These are phyloP conservation scores for Colletotrichum lentis DNA, from an alignment of 2,329 filamentous ascomycete species.

Conservation along the genomic window DNA sequence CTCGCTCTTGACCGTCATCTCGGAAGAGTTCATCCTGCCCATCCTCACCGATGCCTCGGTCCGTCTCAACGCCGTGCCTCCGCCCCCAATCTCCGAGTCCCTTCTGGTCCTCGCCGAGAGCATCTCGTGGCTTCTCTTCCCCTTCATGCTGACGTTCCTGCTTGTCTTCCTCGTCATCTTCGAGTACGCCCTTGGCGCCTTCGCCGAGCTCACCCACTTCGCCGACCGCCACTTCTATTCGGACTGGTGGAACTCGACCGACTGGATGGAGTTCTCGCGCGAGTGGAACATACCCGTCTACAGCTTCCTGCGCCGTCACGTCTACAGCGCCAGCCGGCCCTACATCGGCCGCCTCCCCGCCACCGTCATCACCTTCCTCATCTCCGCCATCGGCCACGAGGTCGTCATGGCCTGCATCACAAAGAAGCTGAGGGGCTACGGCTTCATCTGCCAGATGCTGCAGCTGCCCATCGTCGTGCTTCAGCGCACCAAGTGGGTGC, in stretches of 20 bases:
- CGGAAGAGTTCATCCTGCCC: constrained; percentile 94
- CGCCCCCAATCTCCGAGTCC: constrained; percentile 66
- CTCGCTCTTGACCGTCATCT: constrained; percentile 88
- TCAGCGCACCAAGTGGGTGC: constrained; percentile 81
- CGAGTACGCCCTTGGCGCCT: constrained; percentile 93
- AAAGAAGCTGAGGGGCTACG: constrained; percentile 94
- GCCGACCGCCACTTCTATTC: constrained; percentile 93
- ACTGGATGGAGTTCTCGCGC: constrained; percentile 94
- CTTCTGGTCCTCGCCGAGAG: constrained; percentile 86
- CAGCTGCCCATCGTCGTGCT: constrained; percentile 95
- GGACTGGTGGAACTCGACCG: constrained; percentile 79
- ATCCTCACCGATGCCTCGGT: constrained; percentile 76
- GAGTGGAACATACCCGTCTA: constrained; percentile 99
- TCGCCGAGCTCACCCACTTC: constrained; percentile 92
- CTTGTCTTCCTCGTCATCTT: constrained; percentile 98
- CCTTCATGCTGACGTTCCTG: constrained; percentile 95
- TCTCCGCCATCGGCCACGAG: constrained; percentile 90
- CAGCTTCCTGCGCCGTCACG: constrained; percentile 91
- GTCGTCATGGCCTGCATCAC: constrained; percentile 98
- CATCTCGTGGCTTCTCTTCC: constrained; percentile 90
- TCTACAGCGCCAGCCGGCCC: constrained; percentile 83
- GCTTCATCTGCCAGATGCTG: constrained; percentile 93
- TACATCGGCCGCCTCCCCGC: constrained; percentile 80
- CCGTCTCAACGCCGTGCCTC: constrained; percentile 55
- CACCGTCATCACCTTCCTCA: constrained; percentile 89